Evolutionary conservation across 2,329 filamentous ascomycete species (phyloP), one percentile per base, ranked within the genome.

Genomic region (Alternaria sp.): DNA sequence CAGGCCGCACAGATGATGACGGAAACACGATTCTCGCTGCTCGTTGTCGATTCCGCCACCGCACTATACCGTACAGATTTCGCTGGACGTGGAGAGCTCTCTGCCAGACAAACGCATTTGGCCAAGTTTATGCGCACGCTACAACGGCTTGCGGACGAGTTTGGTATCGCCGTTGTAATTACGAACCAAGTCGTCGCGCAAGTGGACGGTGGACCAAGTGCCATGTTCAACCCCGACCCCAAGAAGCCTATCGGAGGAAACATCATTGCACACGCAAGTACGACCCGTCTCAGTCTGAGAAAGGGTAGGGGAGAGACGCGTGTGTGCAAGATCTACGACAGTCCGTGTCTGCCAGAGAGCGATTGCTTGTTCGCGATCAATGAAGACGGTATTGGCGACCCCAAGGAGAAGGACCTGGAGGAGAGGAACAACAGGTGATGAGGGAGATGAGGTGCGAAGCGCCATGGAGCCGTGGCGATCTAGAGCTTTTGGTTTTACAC

Each of bases 211-310:
- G 96, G 96, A 4, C 94, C 95, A 28, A 95, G 91, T 76, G 90
- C 95, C 65, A 99, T 99, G 96, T 99, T 97, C 85, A 99, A 99
- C 72, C 96, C 96, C 0, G 96, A 99, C 76, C 96, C 96, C 8
- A 99, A 99, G 87, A 99, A 99, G 81, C 96, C 96, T 0, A 97
- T 99, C 78, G 96, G 96, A 71, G 96, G 96, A 68, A 98, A 99
- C 81, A 99, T 99, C 70, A 98, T 99, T 78, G 96, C 96, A 3
- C 96, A 99, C 80, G 94, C 96, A 56, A 97, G 93, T 76, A 99
- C 96, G 2, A 99, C 96, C 3, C 87, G 96, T 75, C 87, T 99
- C 73, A 97, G 93, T 75, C 81, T 99, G 77, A 97, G 97, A 84
- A 99, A 99, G 81, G 96, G 96, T 2, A 87, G 96, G 59, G 96